A percentile compares a stretch with the other conserved stretches of the same genome.
These are phyloP conservation scores for Lachnellula willkommii DNA, from an alignment of 2,329 filamentous ascomycete genomes.

Conservation along the genomic window DNA sequence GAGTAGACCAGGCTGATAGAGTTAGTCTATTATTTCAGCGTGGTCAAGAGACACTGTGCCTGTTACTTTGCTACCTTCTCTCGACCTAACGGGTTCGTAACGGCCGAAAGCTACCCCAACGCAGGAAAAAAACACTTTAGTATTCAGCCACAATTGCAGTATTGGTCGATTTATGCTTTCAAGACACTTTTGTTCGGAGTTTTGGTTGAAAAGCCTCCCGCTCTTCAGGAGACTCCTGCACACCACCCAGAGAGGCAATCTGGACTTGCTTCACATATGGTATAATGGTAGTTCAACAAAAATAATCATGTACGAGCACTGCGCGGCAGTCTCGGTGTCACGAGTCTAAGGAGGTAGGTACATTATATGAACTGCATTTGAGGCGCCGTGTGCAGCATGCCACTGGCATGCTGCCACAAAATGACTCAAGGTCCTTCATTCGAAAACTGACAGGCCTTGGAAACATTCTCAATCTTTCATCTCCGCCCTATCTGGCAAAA, in stretches of 20 bases:
- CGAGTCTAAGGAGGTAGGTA: not conserved
- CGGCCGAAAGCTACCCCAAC: too few relatives aligned
- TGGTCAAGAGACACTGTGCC: too few relatives aligned
- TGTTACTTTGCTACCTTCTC: too few relatives aligned
- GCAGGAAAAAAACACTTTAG: too few relatives aligned
- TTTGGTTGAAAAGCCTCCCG: not conserved
- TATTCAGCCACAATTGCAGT: too few relatives aligned
- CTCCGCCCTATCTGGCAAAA: not conserved
- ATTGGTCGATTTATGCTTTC: too few relatives aligned
- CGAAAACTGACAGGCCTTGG: not conserved
- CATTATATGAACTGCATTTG: not conserved
- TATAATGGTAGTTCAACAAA: not conserved
- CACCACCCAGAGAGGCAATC: not conserved
- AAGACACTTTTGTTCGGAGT: not conserved
- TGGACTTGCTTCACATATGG: not conserved
- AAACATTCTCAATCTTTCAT: not conserved
- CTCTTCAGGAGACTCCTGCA: not conserved
- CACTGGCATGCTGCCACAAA: not conserved
- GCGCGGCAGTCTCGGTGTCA: not conserved
- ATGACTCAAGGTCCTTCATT: constrained; percentile 1
- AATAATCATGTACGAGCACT: not conserved
- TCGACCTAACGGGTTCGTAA: too few relatives aligned
- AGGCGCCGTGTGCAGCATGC: not conserved
- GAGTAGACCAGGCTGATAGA: too few relatives aligned
- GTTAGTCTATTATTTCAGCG: too few relatives aligned